These are phyloP conservation scores for Ulota crispa DNA, from an alignment of 225 moss, liverwort and hornwort species.

Conservation along the genomic window DNA sequence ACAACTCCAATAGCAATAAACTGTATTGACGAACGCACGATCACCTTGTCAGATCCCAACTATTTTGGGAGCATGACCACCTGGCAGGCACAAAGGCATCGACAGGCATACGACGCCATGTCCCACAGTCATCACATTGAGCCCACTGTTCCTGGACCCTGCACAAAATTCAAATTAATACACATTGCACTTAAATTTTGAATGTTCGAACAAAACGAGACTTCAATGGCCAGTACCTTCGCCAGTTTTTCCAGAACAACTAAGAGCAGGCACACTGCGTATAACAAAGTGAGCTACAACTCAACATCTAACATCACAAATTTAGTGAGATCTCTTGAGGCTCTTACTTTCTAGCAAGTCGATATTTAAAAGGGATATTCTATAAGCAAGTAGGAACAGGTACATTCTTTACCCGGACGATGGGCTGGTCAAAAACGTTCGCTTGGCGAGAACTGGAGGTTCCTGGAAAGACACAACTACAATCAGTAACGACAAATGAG, in stretches of 20 bases:
- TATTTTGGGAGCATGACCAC: conserved; percentile 91
- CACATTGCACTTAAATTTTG: conserved; percentile 2
- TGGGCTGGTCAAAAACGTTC: conserved; percentile 72
- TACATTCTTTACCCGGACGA: conserved; percentile 65
- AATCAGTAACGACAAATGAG: background rate
- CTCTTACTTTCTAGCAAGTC: background rate
- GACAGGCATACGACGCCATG: conserved; percentile 83
- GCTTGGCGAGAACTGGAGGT: conserved; percentile 89
- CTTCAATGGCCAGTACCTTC: background rate
- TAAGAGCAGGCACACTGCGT: background rate
- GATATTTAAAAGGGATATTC: background rate
- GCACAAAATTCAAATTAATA: conserved; percentile 29
- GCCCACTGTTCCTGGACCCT: conserved; percentile 99
- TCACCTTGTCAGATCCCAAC: conserved; percentile 87
- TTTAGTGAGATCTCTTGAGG: background rate
- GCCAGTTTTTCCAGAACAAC: background rate
- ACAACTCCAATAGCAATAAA: background rate
- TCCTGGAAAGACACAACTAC: conserved; percentile 53
- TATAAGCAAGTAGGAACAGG: background rate
- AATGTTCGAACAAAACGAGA: background rate
- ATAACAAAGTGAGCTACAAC: conserved; percentile 9
- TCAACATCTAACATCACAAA: background rate
- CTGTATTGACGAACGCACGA: conserved; percentile 1
- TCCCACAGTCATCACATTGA: conserved; percentile 95
- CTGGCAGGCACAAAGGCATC: conserved; percentile 77